These are phyloP conservation scores for Phytopythium sindhum DNA, from an alignment of 352 stramenopile species.

Conservation along the genomic window DNA sequence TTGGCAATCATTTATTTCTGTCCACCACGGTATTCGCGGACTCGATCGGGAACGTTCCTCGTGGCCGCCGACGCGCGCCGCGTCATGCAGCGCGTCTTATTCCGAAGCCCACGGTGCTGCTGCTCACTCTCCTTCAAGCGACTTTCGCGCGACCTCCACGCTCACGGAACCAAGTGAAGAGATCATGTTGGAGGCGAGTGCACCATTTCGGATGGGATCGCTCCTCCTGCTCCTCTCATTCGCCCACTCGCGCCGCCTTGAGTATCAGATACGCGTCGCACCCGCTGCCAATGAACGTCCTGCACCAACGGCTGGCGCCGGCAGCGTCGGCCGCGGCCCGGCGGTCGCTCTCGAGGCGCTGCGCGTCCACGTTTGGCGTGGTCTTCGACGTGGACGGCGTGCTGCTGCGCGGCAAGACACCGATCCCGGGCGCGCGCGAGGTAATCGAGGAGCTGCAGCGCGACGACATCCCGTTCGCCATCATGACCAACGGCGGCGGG, in stretches of 20 bases:
- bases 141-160: constrained; percentile 28
- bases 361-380: constrained; percentile 60
- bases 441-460: constrained; percentile 66
- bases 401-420: constrained; percentile 66
- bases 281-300: constrained; percentile 14
- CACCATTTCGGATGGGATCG: background rate
- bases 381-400: constrained; percentile 86
- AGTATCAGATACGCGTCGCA: background rate
- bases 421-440: constrained; percentile 61
- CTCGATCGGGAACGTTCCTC: background rate
- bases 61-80: background rate
- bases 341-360: background rate
- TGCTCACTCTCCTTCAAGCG: background rate
- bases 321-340: background rate
- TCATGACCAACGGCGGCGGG: constrained; percentile 87
- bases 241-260: constrained; percentile 1
- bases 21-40: background rate
- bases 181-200: background rate
- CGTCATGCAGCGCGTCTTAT: background rate
- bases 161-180: background rate
- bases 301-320: constrained; percentile 10
- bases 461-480: constrained; percentile 64
- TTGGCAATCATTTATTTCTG: background rate
- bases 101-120: background rate
- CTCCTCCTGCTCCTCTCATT: background rate